Conservation (phyloP, 352 stramenopile species). For the Halophytophthora polymorphica region DNA sequence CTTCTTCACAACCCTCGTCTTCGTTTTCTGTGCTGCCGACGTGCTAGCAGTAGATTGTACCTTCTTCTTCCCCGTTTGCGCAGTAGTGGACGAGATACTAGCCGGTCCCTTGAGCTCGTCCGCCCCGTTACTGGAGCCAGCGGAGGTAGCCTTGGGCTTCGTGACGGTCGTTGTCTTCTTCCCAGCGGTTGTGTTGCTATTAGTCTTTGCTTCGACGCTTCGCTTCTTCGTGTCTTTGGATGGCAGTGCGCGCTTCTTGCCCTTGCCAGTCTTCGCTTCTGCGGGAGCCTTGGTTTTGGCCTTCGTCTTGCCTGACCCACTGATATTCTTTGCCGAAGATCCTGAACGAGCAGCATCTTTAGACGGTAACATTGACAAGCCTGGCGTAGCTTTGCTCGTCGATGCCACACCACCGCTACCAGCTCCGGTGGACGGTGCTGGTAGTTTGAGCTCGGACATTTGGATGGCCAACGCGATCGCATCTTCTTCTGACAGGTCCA, state of each 20-base stretch:
- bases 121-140: not conserved
- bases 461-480: constrained; percentile 60
- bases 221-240: not conserved
- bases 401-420: not conserved
- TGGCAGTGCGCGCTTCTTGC: constrained; percentile 14
- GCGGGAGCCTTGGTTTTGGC: constrained; percentile 1
- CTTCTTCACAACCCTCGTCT: constrained; percentile 8
- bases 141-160: not conserved
- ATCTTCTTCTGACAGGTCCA: constrained; percentile 74
- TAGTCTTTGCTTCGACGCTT: not conserved
- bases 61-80: constrained; percentile 1
- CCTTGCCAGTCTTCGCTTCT: not conserved
- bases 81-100: not conserved
- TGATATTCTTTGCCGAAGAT: not conserved
- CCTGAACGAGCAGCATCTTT: not conserved
- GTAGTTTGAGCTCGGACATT: constrained; percentile 40
- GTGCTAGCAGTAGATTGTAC: constrained; percentile 1
- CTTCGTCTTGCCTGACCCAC: constrained; percentile 2
- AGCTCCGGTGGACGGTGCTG: constrained; percentile 1
- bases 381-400: not conserved
- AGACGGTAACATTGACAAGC: constrained; percentile 1
- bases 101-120: constrained; percentile 1
- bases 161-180: not conserved
- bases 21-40: constrained; percentile 5
- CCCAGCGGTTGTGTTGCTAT: not conserved